phyloP scores from a whole-genome alignment of 768 basidiomycete species.

The Mycena rosella region DNA sequence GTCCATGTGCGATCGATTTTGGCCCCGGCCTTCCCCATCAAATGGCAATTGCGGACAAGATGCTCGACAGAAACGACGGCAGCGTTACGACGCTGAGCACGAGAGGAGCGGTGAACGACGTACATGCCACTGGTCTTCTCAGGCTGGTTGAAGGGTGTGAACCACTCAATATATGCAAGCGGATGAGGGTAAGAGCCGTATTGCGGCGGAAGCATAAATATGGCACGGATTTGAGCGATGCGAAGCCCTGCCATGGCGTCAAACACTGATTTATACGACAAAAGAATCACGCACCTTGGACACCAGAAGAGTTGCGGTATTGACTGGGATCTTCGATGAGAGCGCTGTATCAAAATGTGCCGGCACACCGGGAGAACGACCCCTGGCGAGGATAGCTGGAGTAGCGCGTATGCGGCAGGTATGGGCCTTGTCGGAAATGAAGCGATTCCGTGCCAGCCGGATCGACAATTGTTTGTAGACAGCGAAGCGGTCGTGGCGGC shows the following conservation, averaged over 20 bases:
- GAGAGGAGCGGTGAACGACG: conserved; percentile 37
- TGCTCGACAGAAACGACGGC: conserved; percentile 35
- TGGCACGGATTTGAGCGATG: conserved; percentile 39
- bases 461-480: conserved; percentile 25
- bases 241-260: conserved; percentile 28
- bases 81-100: conserved; percentile 32
- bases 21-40: conserved; percentile 33
- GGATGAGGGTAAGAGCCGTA: conserved; percentile 28
- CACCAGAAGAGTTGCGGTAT: conserved; percentile 12
- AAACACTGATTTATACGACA: neutral
- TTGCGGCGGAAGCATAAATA: conserved; percentile 35
- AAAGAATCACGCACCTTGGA: neutral
- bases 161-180: conserved; percentile 46
- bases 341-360: conserved; percentile 32
- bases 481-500: conserved; percentile 29
- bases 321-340: conserved; percentile 16
- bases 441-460: conserved; percentile 15
- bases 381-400: conserved; percentile 1
- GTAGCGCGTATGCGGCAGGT: conserved; percentile 5
- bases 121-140: conserved; percentile 38
- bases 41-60: conserved; percentile 37
- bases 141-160: conserved; percentile 35
- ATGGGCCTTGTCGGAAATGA: conserved; percentile 1
- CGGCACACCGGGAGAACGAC: neutral
- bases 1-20: conserved; percentile 33